Evolutionary conservation across 257 asterid species (phyloP).

Genomic region (Nicotiana undulata): DNA sequence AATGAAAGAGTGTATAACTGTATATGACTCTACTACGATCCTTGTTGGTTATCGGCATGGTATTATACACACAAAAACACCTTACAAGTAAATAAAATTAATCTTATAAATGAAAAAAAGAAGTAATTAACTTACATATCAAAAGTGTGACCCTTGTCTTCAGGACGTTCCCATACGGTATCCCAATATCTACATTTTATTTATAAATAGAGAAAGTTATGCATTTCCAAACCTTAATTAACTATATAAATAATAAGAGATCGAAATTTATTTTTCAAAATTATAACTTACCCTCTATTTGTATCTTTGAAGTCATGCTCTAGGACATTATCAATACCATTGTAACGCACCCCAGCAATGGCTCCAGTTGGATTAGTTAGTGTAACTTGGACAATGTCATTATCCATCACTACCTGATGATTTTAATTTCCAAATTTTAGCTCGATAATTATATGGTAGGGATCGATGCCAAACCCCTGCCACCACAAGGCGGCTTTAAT

Average conservation of each 20-base stretch:
- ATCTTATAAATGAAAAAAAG: neutral
- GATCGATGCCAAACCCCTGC: too few species aligned
- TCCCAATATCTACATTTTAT: slow-evolving; percentile 57
- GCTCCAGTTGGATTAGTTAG: slow-evolving; percentile 60
- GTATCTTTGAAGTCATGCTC: slow-evolving; percentile 42
- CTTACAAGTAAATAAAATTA: neutral
- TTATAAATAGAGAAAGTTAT: neutral
- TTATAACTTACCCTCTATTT: slow-evolving; percentile 42
- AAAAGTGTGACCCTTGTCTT: slow-evolving; percentile 32
- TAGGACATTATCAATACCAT: slow-evolving; percentile 49
- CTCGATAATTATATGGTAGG: too few species aligned
- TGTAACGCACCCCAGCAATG: slow-evolving; percentile 44
- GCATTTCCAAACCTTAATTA: neutral
- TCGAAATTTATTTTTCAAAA: neutral
- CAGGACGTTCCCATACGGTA: slow-evolving; percentile 53
- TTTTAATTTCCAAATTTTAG: neutral
- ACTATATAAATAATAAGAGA: too few species aligned
- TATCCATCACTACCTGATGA: slow-evolving; percentile 57
- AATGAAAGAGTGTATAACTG: too few species aligned
- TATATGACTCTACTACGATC: too few species aligned
- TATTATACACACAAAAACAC: too few species aligned
- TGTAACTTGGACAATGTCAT: slow-evolving; percentile 53
- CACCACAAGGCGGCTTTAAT: too few species aligned
- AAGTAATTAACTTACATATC: slow-evolving; percentile 25
- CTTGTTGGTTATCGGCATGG: too few species aligned